Percentiles rank a stretch among this genome's conserved stretches.
Conservation (phyloP, 116 monocot genomes). For the Phalaenopsis hybrid region DNA sequence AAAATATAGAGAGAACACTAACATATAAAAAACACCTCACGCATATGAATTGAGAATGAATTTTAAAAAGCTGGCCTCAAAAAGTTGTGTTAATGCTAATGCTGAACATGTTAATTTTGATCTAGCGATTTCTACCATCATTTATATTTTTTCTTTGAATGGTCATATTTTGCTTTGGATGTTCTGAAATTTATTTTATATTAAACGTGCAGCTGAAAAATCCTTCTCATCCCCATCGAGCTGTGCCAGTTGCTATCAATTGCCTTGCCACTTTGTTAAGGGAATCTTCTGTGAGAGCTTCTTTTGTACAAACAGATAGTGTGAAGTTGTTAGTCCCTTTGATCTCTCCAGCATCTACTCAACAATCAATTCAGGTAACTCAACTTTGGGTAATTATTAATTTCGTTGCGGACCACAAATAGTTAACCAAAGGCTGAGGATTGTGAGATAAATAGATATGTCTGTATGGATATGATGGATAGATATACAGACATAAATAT, state of each 20-base stretch:
- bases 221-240: conserved; percentile 70
- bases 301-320: conserved; percentile 85
- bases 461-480: neutral
- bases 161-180: conserved; percentile 1
- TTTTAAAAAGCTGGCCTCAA: no score
- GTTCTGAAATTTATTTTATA: neutral
- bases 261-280: conserved; percentile 69
- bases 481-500: neutral
- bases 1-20: no score
- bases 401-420: neutral
- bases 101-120: neutral
- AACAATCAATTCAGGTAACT: conserved; percentile 90
- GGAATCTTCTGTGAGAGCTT: conserved; percentile 51
- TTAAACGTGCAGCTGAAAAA: conserved; percentile 59
- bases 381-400: neutral
- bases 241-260: conserved; percentile 60
- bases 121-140: neutral
- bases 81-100: neutral
- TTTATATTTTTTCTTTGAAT: neutral
- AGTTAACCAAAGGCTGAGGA: neutral
- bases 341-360: conserved; percentile 87
- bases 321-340: conserved; percentile 81
- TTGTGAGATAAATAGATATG: neutral
- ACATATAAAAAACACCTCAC: no score
- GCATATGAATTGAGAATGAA: no score